Conservation (phyloP, 1,139 yeast species). For the Candida sp. region DNA sequence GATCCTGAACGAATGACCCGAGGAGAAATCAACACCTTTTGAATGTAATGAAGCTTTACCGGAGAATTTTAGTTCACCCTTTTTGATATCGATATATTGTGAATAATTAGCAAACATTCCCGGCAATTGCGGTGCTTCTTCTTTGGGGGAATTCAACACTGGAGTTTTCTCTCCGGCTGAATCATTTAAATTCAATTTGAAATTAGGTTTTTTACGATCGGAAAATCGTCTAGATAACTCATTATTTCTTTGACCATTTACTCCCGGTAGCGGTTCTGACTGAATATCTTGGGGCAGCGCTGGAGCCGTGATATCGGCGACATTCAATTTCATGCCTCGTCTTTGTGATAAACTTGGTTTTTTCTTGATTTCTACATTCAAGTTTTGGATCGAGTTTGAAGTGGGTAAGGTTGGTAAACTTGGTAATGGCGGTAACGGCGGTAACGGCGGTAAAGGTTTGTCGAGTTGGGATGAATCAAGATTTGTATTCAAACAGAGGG, state of each 20-base stretch:
- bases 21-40: constrained; percentile 85
- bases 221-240: constrained; percentile 35
- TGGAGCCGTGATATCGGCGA: constrained; percentile 13
- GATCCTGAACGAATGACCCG: constrained; percentile 84
- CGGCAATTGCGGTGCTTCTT: constrained; percentile 26
- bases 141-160: constrained; percentile 7
- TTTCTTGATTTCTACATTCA: constrained; percentile 17
- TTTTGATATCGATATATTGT: constrained; percentile 84
- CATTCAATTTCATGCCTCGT: constrained; percentile 52
- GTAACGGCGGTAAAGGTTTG: constrained; percentile 9
- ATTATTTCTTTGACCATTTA: constrained; percentile 15
- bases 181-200: constrained; percentile 28
- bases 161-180: constrained; percentile 4
- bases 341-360: constrained; percentile 57
- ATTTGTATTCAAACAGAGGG: neutral
- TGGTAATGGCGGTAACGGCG: constrained; percentile 10
- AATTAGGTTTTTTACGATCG: constrained; percentile 38
- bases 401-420: constrained; percentile 9
- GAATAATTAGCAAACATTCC: constrained; percentile 79
- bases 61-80: constrained; percentile 87
- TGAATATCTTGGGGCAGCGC: neutral
- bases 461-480: constrained; percentile 1
- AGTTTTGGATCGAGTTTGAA: constrained; percentile 3
- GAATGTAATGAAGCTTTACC: constrained; percentile 94
- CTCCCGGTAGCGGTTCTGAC: neutral